Evolutionary conservation across 805 yeast species (phyloP), one percentile per base, ranked within the genome.

Genomic region (Saturnispora kantuleensis): DNA sequence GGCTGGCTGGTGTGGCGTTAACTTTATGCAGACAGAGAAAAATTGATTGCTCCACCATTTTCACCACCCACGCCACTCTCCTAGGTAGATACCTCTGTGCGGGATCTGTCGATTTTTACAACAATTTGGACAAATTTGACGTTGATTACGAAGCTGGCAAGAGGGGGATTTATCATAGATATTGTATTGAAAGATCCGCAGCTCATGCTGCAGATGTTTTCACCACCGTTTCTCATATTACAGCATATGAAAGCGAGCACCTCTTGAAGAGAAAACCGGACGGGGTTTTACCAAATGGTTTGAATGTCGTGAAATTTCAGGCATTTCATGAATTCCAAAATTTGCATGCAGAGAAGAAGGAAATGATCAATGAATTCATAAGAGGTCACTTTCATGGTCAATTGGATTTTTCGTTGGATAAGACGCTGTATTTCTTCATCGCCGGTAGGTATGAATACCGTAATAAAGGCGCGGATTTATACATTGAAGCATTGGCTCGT

Each of bases 271-370:
- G 98, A 51, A 89, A 90, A 64, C 98, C 98, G 1, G 98, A 90
- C 60, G 98, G 98, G 3, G 97, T 90, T 17, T 74, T 93, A 59
- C 98, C 98, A 45, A 90, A 90, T 61, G 98, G 98, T 18, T 73
- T 90, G 50, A 90, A 90, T 60, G 97, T 90, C 44, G 87, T 89
- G 51, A 90, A 90, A 68, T 90, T 90, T 67, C 90, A 85, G 58
- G 97, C 97, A 1, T 95, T 90, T 54, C 98, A 90, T 65, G 98
- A 90, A 68, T 90, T 90, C 69, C 98, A 90, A 67, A 90, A 93
- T 65, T 71, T 90, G 65, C 98, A 90, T 68, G 96, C 96, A 21
- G 65, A 81, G 52, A 81, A 83, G 65, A 90, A 90, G 71, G 95
- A 80, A 44, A 87, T 86, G 62, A 89, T 90, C 61, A 82, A 88